Evolutionary conservation across 441 rosid species (phyloP), one percentile per base, ranked within the genome.

Genomic region (Cnidoscolus chayamansa): DNA sequence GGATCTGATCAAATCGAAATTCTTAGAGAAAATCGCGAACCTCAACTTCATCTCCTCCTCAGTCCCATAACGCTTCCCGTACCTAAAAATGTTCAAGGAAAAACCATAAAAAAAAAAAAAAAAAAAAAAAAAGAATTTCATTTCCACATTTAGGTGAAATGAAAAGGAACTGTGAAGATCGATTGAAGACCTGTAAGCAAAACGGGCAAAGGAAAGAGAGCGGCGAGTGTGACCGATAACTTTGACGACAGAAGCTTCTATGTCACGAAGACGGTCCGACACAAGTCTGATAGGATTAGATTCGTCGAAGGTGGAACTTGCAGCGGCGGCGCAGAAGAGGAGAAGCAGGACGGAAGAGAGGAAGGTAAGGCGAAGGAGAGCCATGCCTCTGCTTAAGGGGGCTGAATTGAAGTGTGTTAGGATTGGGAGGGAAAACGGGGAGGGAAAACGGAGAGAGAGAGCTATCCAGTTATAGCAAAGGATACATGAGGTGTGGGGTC

Each of bases 161-260:
- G 25, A 25, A 25, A 25, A 25, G 25, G 25, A 25, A 25, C 25
- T 25, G 25, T 25, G 25, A 25, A 25, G 25, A 25, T 25, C 7
- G 7, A 40, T 56, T 20, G 3, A 62, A 64, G 17, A 94, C 97
- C 86, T 86, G 85, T 78, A 79, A 77, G 90, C 87, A 74, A 94
- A 92, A 72, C 98, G 95, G 16, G 96, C 90, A 65, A 92, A 92
- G 74, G 89, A 80, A 82, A 85, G 62, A 70, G 87, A 89, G 58
- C 77, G 91, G 40, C 93, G 88, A 10, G 89, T 71, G 47, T 75
- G 80, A n/a, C 98, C 98, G 81, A 94, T 63, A 79, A 81, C 86
- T 74, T 78, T 85, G 58, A 83, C 79, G 53, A 92, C 70, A 4
- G 96, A 82, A 50, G 84, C 77, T 63, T 92, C 94, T 62, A 89